A percentile compares a stretch with the other conserved stretches of the same genome.
phyloP scores from a whole-genome alignment of 2,329 filamentous ascomycete species.

The Penicillium decumbens region DNA sequence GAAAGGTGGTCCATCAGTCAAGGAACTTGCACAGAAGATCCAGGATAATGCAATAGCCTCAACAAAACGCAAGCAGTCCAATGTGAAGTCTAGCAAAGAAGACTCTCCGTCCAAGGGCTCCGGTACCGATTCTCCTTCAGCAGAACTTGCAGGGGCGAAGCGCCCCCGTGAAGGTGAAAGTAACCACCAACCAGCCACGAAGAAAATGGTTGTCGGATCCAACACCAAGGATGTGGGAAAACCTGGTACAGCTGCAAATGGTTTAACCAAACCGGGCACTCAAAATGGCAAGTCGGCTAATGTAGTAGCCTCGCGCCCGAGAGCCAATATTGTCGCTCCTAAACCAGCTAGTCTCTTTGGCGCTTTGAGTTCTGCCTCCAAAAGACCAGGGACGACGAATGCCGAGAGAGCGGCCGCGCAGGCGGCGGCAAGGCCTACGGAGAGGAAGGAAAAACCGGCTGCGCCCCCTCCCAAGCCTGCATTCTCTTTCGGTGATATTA shows the following conservation, averaged over 20 bases:
- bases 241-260: conserved; percentile 17
- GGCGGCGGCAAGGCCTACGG: conserved; percentile 34
- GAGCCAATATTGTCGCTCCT: conserved; percentile 37
- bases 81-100: conserved; percentile 36
- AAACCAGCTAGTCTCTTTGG: conserved; percentile 47
- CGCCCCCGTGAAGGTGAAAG: conserved; percentile 38
- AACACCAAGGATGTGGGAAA: conserved; percentile 31
- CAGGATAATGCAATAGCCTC: conserved; percentile 46
- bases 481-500: conserved; percentile 48
- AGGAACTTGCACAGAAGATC: conserved; percentile 53
- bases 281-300: conserved; percentile 33
- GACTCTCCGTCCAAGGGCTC: conserved; percentile 26
- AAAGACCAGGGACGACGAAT: conserved; percentile 49
- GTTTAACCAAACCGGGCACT: conserved; percentile 26
- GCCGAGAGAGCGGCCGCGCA: conserved; percentile 45
- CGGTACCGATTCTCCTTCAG: conserved; percentile 8
- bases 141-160: conserved; percentile 35
- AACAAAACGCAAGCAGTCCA: conserved; percentile 40
- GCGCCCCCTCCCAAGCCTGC: conserved; percentile 36
- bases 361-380: conserved; percentile 46
- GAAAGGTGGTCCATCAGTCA: conserved; percentile 54
- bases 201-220: conserved; percentile 36
- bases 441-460: conserved; percentile 35
- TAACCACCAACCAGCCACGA: conserved; percentile 34
- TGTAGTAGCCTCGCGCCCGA: conserved; percentile 30